Evolutionary conservation across 2,329 filamentous ascomycete genomes (phyloP).

Genomic region (Talaromyces islandicus): DNA sequence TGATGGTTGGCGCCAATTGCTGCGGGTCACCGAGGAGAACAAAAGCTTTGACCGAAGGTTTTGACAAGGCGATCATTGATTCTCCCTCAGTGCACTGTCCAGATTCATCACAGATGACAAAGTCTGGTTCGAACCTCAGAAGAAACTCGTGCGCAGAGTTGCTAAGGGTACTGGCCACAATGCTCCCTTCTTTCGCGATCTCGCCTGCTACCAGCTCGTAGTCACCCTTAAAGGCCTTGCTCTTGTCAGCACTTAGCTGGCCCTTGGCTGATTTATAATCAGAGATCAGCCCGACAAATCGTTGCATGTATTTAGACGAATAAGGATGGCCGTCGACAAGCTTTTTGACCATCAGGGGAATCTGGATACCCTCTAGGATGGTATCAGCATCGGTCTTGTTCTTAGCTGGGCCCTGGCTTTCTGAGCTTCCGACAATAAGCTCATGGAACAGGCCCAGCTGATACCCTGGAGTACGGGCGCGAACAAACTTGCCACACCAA

Average conservation of each 20-base stretch:
- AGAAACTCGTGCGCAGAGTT: background rate
- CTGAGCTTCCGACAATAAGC: background rate
- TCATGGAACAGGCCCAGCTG: background rate
- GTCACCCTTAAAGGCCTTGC: background rate
- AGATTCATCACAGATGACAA: conserved; percentile 13
- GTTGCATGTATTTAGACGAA: background rate
- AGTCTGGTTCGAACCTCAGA: conserved; percentile 5
- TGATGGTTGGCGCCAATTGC: conserved; percentile 12
- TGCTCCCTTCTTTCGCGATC: background rate
- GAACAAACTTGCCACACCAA: background rate
- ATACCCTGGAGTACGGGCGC: background rate
- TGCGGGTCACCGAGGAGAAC: conserved; percentile 11
- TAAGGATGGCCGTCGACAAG: background rate
- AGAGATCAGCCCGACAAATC: background rate
- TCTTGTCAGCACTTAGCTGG: background rate
- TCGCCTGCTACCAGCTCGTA: background rate
- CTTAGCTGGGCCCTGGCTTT: background rate
- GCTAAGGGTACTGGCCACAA: background rate
- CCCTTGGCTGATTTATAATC: background rate
- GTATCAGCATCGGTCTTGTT: background rate
- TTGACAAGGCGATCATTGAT: conserved; percentile 11
- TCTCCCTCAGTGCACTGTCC: conserved; percentile 13
- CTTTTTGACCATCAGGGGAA: background rate
- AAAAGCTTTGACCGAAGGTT: conserved; percentile 3
- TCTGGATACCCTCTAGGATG: background rate